A percentile compares a stretch with the other conserved stretches of the same genome.
Conservation (phyloP, 345 rosid genomes). For the Erucastrum elatum region DNA sequence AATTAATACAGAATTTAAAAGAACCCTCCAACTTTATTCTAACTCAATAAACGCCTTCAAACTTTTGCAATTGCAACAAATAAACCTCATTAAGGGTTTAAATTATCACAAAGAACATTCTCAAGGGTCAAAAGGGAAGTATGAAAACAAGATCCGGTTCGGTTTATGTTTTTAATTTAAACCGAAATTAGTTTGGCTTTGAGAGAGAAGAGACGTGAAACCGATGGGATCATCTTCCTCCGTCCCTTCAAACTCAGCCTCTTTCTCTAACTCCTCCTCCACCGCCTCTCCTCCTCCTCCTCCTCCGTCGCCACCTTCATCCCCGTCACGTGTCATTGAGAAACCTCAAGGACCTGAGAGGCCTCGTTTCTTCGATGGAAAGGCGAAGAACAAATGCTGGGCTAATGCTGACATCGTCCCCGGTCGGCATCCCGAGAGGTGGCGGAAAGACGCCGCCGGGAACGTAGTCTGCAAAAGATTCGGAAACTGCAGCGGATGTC, state of each 20-base stretch:
- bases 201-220: conserved; percentile 3
- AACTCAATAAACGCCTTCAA: neutral
- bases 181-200: neutral
- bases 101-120: neutral
- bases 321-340: conserved; percentile 29
- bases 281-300: neutral
- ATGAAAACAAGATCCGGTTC: neutral
- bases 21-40: neutral
- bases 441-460: conserved; percentile 94
- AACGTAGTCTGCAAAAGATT: conserved; percentile 36
- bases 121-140: neutral
- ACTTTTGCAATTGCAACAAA: neutral
- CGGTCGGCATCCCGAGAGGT: conserved; percentile 92
- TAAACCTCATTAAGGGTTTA: neutral
- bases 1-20: neutral
- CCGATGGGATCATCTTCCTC: conserved; percentile 34
- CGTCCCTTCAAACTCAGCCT: conserved; percentile 3
- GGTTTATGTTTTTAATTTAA: neutral
- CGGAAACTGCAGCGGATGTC: conserved; percentile 84
- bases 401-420: conserved; percentile 65
- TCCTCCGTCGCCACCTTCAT: conserved; percentile 36
- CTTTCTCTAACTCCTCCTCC: conserved; percentile 36
- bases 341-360: conserved; percentile 49
- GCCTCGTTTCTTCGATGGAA: conserved; percentile 74
- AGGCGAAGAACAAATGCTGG: conserved; percentile 78